A percentile compares a stretch with the other conserved stretches of the same genome.
phyloP scores from a whole-genome alignment of 495 filamentous ascomycete genomes.

The Chaetomidium leptoderma region DNA sequence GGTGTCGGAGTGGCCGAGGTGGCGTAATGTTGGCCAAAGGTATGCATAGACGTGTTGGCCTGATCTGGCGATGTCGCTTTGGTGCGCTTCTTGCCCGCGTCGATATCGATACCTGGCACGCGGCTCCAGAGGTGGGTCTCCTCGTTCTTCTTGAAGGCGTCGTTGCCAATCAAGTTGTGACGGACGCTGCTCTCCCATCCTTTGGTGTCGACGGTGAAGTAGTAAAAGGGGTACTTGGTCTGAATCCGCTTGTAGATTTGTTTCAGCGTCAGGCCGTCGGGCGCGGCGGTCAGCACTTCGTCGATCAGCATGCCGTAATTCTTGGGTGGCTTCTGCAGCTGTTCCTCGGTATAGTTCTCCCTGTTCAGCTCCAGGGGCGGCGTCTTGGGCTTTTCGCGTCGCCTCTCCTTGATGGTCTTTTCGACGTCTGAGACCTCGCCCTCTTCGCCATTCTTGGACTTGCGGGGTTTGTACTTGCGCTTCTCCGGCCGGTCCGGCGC shows the following conservation, averaged over 20 bases:
- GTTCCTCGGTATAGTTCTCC: constrained; percentile 74
- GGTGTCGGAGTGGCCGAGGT: constrained; percentile 25
- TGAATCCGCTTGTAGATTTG: constrained; percentile 91
- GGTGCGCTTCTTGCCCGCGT: constrained; percentile 48
- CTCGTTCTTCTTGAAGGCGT: constrained; percentile 81
- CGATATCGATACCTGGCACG: constrained; percentile 48
- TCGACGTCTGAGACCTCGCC: constrained; percentile 46
- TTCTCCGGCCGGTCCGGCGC: constrained; percentile 60
- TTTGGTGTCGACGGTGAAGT: constrained; percentile 70
- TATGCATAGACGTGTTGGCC: constrained; percentile 25
- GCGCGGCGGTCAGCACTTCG: constrained; percentile 75
- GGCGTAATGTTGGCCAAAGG: constrained; percentile 27
- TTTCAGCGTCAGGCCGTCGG: constrained; percentile 73
- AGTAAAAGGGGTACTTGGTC: constrained; percentile 84
- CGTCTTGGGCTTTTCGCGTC: constrained; percentile 58
- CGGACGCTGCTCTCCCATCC: constrained; percentile 98
- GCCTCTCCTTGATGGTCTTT: constrained; percentile 52
- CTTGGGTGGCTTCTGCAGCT: constrained; percentile 75
- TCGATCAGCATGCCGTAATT: constrained; percentile 91
- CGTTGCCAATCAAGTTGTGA: constrained; percentile 87
- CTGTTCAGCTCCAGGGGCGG: constrained; percentile 58
- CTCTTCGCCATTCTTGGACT: constrained; percentile 54
- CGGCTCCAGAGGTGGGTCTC: constrained; percentile 47
- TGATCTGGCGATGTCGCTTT: constrained; percentile 47
- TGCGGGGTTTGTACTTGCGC: constrained; percentile 73